Base-by-base conservation (phyloP, 345 rosid genomes). In the Eucalyptus sp. region DNA sequence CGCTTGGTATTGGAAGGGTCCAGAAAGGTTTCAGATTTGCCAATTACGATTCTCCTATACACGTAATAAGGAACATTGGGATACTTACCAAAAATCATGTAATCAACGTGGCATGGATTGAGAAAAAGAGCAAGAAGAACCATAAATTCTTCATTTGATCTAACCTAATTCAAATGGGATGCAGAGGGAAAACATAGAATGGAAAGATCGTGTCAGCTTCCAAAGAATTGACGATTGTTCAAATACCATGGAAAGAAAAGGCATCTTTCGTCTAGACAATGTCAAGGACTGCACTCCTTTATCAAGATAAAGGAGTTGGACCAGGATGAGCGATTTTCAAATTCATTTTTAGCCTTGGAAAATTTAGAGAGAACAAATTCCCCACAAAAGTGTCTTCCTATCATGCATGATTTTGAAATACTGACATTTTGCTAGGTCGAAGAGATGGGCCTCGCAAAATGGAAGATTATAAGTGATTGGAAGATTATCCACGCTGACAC, bases 221-320 rank as follows among this genome's bases (percentile, higher is more conserved):
- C 44, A 68, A 31, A 68, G 44, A 33, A 68, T 68, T 68, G 13
- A 68, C 3, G 12, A 68, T 17, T 15, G 44, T 68, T 68, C 7
- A 68, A 13, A 17, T 68, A 9, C 44, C 44, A 5, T 2, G 3
- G 13, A 31, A 68, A 68, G 24, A 68, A 68, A 33, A 68, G 7
- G 80, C 80, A 8, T 68, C 24, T 31, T 31, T 16, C 2, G 5
- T 66, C 22, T 15, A 16, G 79, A 16, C 79, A 4, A 68, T 16
- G 25, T 84, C 29, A 81, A 88, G 90, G 68, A 79, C 29, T 10
- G 31, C 88, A 71, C 86, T 96, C 98, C 87, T 90, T 93, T 80
- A 84, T 88, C 94, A 54, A 54, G 50, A n/a, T 46, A 10, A 46
- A 48, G 10, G 81, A 71, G 46, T 71, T 33, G 14, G 20, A 68